phyloP scores from a whole-genome alignment of 371 early-diverging fungal genomes.

The Mortierella sp. region DNA sequence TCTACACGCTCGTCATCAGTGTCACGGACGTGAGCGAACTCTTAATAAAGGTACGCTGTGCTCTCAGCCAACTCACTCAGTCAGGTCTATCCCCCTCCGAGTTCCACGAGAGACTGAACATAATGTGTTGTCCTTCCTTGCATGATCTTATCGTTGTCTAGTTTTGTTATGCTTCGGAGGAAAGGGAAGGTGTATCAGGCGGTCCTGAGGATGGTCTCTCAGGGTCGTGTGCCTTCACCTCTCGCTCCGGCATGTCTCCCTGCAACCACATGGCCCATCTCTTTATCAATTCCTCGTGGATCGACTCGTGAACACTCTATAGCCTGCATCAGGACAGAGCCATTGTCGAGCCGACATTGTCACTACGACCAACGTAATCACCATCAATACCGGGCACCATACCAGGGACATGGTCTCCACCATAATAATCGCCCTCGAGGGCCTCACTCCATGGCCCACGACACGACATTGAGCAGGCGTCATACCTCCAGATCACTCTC shows the following conservation, averaged over 20 bases:
- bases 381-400: background rate
- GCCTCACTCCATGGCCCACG: background rate
- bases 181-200: constrained; percentile 38
- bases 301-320: no score
- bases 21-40: background rate
- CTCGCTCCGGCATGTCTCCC: background rate
- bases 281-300: background rate
- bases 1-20: background rate
- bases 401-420: background rate
- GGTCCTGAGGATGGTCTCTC: constrained; percentile 26
- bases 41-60: constrained; percentile 7
- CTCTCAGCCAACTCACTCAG: no score
- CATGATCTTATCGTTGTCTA: background rate
- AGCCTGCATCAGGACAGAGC: background rate
- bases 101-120: background rate
- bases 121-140: background rate
- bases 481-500: background rate
- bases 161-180: constrained; percentile 46
- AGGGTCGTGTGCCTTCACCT: constrained; percentile 2
- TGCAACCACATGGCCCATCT: background rate
- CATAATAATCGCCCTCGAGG: background rate
- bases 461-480: background rate
- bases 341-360: background rate
- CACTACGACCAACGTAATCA: background rate
- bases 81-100: no score